Base-by-base conservation (phyloP, 2,329 filamentous ascomycete genomes). In the Colletotrichum sp. region DNA sequence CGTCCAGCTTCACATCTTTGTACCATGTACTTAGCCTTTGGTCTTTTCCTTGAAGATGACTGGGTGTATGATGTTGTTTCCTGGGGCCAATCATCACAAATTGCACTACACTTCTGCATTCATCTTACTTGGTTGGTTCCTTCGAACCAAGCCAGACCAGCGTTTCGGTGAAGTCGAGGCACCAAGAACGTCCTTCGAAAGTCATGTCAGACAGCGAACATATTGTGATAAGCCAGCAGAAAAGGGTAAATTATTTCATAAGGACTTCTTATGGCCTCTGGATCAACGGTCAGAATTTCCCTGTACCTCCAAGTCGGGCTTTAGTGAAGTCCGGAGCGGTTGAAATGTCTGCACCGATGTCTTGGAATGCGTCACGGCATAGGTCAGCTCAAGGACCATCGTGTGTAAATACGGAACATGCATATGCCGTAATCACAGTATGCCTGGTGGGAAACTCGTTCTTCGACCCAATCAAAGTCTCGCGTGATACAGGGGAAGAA, bases 231-330 rank as follows among this genome's bases (percentile, higher is more conserved):
- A n/a, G 39, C 18, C 36, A 39, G 39, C 3, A n/a, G 15, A 18
- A 2, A 39, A 4, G 39, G 39, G 16, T 3, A 10, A 10, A 5
- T 10, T 0, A 18, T 5, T n/a, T n/a, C 7, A 18, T n/a, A n/a
- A n/a, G 16, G 16, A 44, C 5, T 16, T 39, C 8, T 39, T 5
- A 18, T 8, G 7, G 16, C 8, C 5, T 44, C 36, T 44, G 1
- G 16, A 9, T n/a, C 36, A 6, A 44, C 36, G 8, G 16, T 3
- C 8, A n/a, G 5, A 8, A 4, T 5, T 16, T 44, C 7, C 16
- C 16, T 3, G 16, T 39, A 10, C 16, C 39, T n/a, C 39, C 39
- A 5, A 44, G 39, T 44, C 39, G 39, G 39, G 18, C 16, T 44
- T 44, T 44, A n/a, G 4, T 44, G 18, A 44, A 44, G 39, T 44